These are phyloP conservation scores for Cerrena zonata DNA, from an alignment of 1,284 basidiomycete genomes.

Conservation along the genomic window DNA sequence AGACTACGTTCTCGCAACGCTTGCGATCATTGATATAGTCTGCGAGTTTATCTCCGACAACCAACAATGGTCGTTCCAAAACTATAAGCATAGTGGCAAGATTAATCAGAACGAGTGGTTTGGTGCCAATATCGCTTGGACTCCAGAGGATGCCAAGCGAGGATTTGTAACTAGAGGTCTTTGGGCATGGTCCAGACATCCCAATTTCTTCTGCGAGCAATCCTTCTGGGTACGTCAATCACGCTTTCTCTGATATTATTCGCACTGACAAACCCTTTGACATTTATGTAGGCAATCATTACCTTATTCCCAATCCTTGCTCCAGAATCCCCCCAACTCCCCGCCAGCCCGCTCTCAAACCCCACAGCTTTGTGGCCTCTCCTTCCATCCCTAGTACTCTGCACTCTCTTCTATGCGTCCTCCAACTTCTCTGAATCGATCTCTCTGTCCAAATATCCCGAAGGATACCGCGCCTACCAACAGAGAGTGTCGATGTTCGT, in stretches of 20 bases:
- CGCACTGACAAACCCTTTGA: not conserved
- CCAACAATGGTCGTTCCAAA: conserved; percentile 82
- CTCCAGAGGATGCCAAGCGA: conserved; percentile 61
- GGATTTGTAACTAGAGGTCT: conserved; percentile 84
- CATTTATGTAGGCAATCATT: conserved; percentile 49
- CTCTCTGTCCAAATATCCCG: conserved; percentile 70
- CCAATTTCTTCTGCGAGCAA: conserved; percentile 89
- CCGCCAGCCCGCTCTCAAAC: conserved; percentile 25
- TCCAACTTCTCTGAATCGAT: conserved; percentile 80
- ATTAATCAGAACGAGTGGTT: conserved; percentile 54
- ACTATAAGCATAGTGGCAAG: conserved; percentile 64
- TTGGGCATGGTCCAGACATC: conserved; percentile 84
- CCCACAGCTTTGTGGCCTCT: conserved; percentile 36
- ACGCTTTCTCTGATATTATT: not conserved
- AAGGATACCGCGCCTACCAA: conserved; percentile 67
- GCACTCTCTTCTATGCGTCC: conserved; percentile 66
- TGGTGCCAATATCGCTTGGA: conserved; percentile 59
- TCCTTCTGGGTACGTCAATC: conserved; percentile 67
- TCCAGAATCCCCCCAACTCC: conserved; percentile 33
- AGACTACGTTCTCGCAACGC: conserved; percentile 61
- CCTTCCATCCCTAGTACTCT: conserved; percentile 52
- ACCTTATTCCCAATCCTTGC: conserved; percentile 61
- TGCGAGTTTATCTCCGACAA: conserved; percentile 84
- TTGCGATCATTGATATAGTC: conserved; percentile 56
- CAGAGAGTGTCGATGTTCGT: conserved; percentile 79